Base-by-base conservation (phyloP, 108 stramenopile genomes). In the Cyclotella cryptica region DNA sequence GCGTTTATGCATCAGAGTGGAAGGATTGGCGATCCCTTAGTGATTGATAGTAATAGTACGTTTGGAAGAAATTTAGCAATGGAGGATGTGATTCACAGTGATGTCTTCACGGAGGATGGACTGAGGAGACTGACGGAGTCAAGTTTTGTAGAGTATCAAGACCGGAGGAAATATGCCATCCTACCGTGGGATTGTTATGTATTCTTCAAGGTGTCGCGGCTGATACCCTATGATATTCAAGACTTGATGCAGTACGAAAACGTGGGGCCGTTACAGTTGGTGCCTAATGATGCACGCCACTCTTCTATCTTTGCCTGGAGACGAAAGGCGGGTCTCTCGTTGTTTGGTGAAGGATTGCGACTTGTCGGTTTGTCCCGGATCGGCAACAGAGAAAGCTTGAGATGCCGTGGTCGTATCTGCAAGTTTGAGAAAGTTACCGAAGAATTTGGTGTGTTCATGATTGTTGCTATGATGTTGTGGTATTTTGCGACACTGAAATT, bases 181-280 rank as follows among this genome's bases (percentile, higher is more conserved):
- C 52, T 83, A 45, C 81, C 81, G n/a, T 83, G 81, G 81, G 81
- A 76, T 22, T 77, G 58, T 57, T 83, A 73, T 46, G 71, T 83
- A 26, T 83, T 83, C 46, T 83, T 83, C 69, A 83, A 83, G 71
- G 81, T 83, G 18, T 77, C 81, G 21, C 52, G 81, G 19, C 66
- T 83, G 66, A 61, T 77, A 39, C 75, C 81, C 0, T 41, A 44
- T 13, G 81, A 83, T 62, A 77, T 83, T 45, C 81, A 83, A 41
- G 58, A 77, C 1, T 14, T 51, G 12, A 77, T 83, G 75, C 57
- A 68, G 0, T 83, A 83, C 29, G 53, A 71, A 40, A 57, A 76
- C 57, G 47, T 75, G 21, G 80, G 61, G 35, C 61, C 61, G 35
- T 42, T 62, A 18, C 40, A 39, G 30, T 62, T 62, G 61, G 61